Conservation (phyloP, 495 filamentous ascomycete species). For the Penicillium coffeae region DNA sequence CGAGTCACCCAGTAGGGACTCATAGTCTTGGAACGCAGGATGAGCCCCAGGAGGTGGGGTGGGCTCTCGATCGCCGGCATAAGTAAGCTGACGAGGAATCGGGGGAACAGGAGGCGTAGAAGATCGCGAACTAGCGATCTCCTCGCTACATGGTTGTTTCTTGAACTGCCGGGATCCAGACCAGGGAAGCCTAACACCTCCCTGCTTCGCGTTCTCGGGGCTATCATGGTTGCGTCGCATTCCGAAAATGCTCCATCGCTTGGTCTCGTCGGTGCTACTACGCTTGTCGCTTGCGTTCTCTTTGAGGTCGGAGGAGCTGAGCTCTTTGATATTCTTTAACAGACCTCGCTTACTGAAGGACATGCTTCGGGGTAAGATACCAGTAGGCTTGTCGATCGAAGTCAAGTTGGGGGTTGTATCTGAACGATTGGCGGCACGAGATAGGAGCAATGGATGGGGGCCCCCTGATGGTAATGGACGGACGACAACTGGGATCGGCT, state of each 20-base stretch:
- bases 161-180: slow-evolving; percentile 6
- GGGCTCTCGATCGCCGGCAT: neutral
- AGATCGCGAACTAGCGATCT: slow-evolving; percentile 8
- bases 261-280: slow-evolving; percentile 7
- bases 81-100: slow-evolving; percentile 2
- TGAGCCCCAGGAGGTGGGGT: neutral
- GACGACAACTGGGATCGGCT: neutral
- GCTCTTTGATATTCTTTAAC: neutral
- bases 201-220: slow-evolving; percentile 3
- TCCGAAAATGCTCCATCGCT: slow-evolving; percentile 23
- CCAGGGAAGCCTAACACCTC: slow-evolving; percentile 13
- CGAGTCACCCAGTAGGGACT: neutral
- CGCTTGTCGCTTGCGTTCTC: neutral
- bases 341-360: slow-evolving; percentile 11
- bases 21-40: neutral
- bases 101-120: slow-evolving; percentile 15
- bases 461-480: neutral
- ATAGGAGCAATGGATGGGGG: neutral
- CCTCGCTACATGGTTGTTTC: neutral
- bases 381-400: neutral
- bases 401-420: neutral
- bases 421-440: neutral
- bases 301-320: neutral
- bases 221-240: slow-evolving; percentile 20
- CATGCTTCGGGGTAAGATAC: slow-evolving; percentile 5